Evolutionary conservation across 1,284 basidiomycete species (phyloP), one percentile per base, ranked within the genome.

Genomic region (Crucibulum parvulum): DNA sequence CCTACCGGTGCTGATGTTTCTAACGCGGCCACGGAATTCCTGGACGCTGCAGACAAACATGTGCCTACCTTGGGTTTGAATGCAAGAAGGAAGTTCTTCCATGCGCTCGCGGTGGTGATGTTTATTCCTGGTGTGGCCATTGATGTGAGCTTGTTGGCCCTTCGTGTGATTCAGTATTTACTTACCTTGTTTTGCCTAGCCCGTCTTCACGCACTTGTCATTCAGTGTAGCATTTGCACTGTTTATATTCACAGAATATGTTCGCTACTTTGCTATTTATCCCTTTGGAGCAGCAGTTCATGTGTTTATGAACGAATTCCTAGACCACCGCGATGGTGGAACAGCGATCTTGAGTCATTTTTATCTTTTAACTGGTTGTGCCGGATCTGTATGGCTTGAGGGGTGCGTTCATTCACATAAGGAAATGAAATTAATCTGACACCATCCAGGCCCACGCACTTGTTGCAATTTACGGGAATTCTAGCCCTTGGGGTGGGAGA

Each of bases 301-400:
- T 78, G 81, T 99, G 62, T 99, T 99, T 78, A 90, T 99, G 85
- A 93, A 92, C 79, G 97, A 99, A 76, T 99, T 99, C 72, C 81
- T 99, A 71, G 98, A 99, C 75, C 84, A 92, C 68, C 96, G 96
- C 80, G 98, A 99, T 75, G 87, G 90, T 51, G 98, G 98, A 6
- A 98, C 97, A 8, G 98, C 96, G 10, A 98, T 99, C 68, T 77
- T 99, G 62, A 96, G 94, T 70, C 98, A 99, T 76, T 99, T 99
- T 71, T 99, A 99, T 80, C 81, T 99, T 51, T 80, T 99, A 56
- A 95, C 95, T 0, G 98, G 98, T 1, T 99, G 96, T 76, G 96
- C 97, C 3, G 90, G 91, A 6, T 91, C 93, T 18, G 74, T 99
- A 31, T 99, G 98, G 98, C 84, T 99, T 56, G 98, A 99, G 80